A percentile compares a stretch with the other conserved stretches of the same genome.
Conservation (phyloP, 202 grass and related monocot genomes). For the Panicum hallii region DNA sequence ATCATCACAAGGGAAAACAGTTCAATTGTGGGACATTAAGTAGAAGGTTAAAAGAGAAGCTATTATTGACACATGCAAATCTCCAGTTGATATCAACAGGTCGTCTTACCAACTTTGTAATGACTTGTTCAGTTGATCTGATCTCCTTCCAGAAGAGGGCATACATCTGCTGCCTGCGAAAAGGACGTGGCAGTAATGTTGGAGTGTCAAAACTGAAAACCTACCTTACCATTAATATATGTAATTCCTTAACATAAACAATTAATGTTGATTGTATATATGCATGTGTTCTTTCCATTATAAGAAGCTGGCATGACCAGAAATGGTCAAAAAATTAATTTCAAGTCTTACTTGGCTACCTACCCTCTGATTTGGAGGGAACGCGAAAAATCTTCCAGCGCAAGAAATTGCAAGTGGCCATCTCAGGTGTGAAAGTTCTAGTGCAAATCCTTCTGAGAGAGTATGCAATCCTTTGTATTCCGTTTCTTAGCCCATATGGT, state of each 20-base stretch:
- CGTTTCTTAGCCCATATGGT: no score
- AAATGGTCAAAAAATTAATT: neutral
- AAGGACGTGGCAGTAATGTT: neutral
- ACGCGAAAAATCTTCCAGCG: neutral
- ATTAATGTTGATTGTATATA: neutral
- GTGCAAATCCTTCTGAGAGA: no score
- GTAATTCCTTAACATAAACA: neutral
- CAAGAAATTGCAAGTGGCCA: neutral
- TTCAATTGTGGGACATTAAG: neutral
- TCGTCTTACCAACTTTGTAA: neutral
- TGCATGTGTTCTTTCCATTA: neutral
- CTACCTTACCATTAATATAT: neutral
- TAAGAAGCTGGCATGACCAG: neutral
- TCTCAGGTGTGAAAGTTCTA: no score
- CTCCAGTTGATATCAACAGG: neutral
- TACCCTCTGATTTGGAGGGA: neutral
- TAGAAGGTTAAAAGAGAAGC: neutral
- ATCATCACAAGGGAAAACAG: neutral
- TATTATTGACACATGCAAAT: conserved; percentile 3
- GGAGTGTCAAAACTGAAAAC: conserved; percentile 25
- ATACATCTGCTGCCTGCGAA: conserved; percentile 11
- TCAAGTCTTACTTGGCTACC: conserved; percentile 14
- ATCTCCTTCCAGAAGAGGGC: conserved; percentile 33
- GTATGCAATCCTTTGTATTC: neutral
- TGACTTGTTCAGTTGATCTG: conserved; percentile 1